These are phyloP conservation scores for Sugiyamaella qingdaonensis DNA, from an alignment of 805 yeast genomes.

Conservation along the genomic window DNA sequence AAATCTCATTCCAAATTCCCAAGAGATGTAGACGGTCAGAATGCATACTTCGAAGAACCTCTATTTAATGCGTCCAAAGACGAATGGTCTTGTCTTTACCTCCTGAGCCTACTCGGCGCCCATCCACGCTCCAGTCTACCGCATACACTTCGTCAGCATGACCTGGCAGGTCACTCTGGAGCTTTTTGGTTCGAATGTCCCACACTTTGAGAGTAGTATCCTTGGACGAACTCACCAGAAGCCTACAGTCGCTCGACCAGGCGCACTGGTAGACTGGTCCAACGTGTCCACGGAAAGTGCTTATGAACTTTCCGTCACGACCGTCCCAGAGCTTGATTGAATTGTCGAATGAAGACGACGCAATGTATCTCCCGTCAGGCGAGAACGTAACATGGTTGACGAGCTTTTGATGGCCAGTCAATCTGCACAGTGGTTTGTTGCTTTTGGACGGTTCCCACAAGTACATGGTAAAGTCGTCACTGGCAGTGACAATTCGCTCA, in stretches of 20 bases:
- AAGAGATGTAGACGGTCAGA: too few relatives aligned
- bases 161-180: conserved; percentile 89
- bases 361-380: conserved; percentile 89
- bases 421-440: conserved; percentile 79
- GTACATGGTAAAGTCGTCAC: conserved; percentile 97
- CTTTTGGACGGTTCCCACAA: conserved; percentile 87
- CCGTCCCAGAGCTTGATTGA: conserved; percentile 97
- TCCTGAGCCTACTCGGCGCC: conserved; percentile 90
- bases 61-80: conserved; percentile 64
- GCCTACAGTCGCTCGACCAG: conserved; percentile 93
- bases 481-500: conserved; percentile 89
- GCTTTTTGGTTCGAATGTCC: conserved; percentile 84
- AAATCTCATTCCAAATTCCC: too few relatives aligned
- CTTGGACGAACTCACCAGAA: conserved; percentile 88
- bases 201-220: conserved; percentile 95
- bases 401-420: conserved; percentile 97
- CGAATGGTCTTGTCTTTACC: conserved; percentile 95
- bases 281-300: conserved; percentile 94
- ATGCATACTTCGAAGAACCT: too few relatives aligned
- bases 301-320: conserved; percentile 77
- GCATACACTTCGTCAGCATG: conserved; percentile 95
- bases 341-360: conserved; percentile 92
- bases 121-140: conserved; percentile 97
- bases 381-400: conserved; percentile 95
- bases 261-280: conserved; percentile 97